Evolutionary conservation across 768 basidiomycete genomes (phyloP).

Genomic region (Mycena pura): DNA sequence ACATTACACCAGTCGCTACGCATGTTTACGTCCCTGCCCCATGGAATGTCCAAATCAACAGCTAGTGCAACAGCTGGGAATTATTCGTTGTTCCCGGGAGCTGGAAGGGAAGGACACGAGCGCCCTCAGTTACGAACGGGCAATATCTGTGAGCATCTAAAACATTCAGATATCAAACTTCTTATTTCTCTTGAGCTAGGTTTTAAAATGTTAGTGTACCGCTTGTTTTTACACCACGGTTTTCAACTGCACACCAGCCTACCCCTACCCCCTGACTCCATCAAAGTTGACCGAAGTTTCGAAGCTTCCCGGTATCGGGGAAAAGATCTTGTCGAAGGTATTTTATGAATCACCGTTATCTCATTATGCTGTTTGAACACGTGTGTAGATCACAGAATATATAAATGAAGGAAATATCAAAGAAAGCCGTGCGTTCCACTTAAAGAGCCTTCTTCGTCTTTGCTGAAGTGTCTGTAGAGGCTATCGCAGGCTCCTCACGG

Average conservation of each 20-base stretch:
- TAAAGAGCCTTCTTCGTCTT: background rate
- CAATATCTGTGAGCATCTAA: conserved; percentile 61
- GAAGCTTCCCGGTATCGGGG: conserved; percentile 56
- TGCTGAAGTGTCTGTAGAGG: conserved; percentile 44
- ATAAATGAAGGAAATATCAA: conserved; percentile 57
- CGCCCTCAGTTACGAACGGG: conserved; percentile 74
- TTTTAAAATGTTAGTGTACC: conserved; percentile 54
- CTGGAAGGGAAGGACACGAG: conserved; percentile 74
- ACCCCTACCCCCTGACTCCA: conserved; percentile 49
- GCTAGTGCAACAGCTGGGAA: conserved; percentile 61
- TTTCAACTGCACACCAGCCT: conserved; percentile 44
- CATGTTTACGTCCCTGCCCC: conserved; percentile 69
- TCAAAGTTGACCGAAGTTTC: conserved; percentile 46
- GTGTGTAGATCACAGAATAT: conserved; percentile 66
- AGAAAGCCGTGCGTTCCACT: conserved; percentile 57
- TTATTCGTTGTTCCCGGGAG: conserved; percentile 63
- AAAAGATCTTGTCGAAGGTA: conserved; percentile 59
- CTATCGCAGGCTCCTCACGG: conserved; percentile 53
- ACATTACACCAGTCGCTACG: conserved; percentile 53
- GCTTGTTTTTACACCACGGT: background rate
- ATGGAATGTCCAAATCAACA: conserved; percentile 73
- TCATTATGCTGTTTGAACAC: background rate
- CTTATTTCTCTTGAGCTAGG: conserved; percentile 34
- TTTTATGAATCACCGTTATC: background rate
- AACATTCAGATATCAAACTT: background rate